Conservation (phyloP, 2,329 filamentous ascomycete genomes). For the Trichoderma breve region DNA sequence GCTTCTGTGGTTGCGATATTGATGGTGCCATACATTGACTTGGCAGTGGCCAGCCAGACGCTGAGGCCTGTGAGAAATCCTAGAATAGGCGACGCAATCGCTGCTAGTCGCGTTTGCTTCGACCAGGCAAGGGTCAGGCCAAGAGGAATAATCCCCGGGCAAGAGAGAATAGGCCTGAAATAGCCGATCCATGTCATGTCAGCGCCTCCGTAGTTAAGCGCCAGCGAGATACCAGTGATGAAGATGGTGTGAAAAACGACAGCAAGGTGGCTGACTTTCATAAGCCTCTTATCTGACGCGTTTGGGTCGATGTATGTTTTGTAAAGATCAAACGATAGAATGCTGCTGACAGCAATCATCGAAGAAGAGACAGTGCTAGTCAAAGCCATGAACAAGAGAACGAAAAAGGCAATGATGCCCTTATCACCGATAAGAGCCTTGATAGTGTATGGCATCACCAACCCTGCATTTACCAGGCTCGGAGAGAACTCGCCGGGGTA, state of each 20-base stretch:
- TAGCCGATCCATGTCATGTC: slow-evolving; percentile 20
- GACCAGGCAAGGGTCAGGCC: slow-evolving; percentile 14
- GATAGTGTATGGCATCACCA: slow-evolving; percentile 17
- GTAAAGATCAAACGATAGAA: slow-evolving; percentile 13
- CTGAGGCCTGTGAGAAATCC: slow-evolving; percentile 11
- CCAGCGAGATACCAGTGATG: slow-evolving; percentile 16
- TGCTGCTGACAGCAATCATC: slow-evolving; percentile 19
- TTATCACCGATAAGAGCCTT: slow-evolving; percentile 16
- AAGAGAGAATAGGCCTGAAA: slow-evolving; percentile 18
- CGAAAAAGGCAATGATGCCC: slow-evolving; percentile 15
- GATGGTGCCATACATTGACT: slow-evolving; percentile 9
- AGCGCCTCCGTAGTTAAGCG: slow-evolving; percentile 17
- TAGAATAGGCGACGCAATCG: slow-evolving; percentile 3
- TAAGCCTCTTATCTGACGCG: slow-evolving; percentile 11
- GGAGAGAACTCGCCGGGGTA: slow-evolving; percentile 11
- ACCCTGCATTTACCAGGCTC: slow-evolving; percentile 9
- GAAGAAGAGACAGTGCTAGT: slow-evolving; percentile 16
- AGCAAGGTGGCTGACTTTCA: slow-evolving; percentile 15
- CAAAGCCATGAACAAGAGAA: slow-evolving; percentile 17
- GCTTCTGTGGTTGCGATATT: slow-evolving; percentile 11
- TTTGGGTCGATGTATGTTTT: slow-evolving; percentile 18
- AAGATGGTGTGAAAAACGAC: slow-evolving; percentile 13
- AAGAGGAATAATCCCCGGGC: slow-evolving; percentile 15
- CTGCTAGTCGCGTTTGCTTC: slow-evolving; percentile 14
- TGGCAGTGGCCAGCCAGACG: slow-evolving; percentile 16